Evolutionary conservation across 257 asterid species (phyloP), one percentile per base, ranked within the genome.

Genomic region (Paraleonurus japonicus): DNA sequence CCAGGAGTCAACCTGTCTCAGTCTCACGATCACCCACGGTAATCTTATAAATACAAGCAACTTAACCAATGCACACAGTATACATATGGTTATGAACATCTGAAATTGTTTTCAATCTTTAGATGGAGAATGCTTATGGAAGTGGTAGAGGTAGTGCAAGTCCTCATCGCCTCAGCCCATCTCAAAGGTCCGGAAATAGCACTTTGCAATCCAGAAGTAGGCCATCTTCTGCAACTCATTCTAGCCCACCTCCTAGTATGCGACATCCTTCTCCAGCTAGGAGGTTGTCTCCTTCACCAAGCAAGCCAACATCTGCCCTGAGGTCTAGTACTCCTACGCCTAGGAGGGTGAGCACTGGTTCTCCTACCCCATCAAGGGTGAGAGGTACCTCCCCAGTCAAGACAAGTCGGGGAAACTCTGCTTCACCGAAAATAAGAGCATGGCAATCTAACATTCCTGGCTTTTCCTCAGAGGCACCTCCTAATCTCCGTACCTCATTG

Each of bases 401-500:
- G 88, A 59, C 88, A 43, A 81, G 84, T 71, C 74, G 92, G 70
- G 96, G 95, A 16, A 89, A 85, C 85, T 89, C 98, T 10, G 72
- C 95, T 71, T 94, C 99, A 27, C 98, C 99, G 58, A 94, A 89
- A 77, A 82, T 83, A 68, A 78, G 78, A 70, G 90, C 92, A 64
- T 91, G 98, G 96, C 96, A 91, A 75, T 77, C 90, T 45, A 89
- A 85, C 77, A 85, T 89, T 78, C 96, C 95, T 11, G 98, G 96
- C 48, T 92, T 95, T 81, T 85, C 98, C 15, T 81, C 71, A 5
- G 98, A 95, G 83, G 95, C 85, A 59, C 99, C 99, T 32, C 98
- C 98, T 61, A 92, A 92, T 82, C 98, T 94, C 64, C 96, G 99
- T 58, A 94, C 98, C 50, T 94, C 98, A 17, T 73, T 91, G 82